Evolutionary conservation across 2,329 filamentous ascomycete genomes (phyloP).

Genomic region (Sodiomyces alkalinus): DNA sequence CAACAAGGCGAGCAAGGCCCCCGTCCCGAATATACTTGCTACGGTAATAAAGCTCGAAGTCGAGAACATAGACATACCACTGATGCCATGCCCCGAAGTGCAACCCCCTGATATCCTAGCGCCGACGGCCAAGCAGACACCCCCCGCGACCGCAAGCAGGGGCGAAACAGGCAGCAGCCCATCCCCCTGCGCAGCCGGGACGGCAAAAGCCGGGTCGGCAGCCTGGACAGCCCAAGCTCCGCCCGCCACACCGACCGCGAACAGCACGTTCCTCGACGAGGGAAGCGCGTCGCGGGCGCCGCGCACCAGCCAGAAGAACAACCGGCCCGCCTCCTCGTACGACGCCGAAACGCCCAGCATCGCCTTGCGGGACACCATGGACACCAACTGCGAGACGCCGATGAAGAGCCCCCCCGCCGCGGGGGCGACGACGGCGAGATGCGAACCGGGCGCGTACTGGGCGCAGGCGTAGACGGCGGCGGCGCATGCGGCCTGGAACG

Average conservation of each 20-base stretch:
- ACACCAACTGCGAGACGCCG: conserved; percentile 40
- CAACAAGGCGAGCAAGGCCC: conserved; percentile 14
- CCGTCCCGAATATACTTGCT: conserved; percentile 38
- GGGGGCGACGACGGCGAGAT: conserved; percentile 21
- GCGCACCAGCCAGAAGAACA: conserved; percentile 28
- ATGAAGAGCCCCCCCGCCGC: conserved; percentile 43
- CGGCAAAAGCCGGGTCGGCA: conserved; percentile 15
- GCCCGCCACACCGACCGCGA: conserved; percentile 33
- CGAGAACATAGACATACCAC: conserved; percentile 47
- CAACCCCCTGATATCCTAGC: conserved; percentile 50
- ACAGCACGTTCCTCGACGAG: conserved; percentile 29
- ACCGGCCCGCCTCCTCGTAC: conserved; percentile 44
- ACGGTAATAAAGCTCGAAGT: conserved; percentile 48
- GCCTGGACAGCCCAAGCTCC: conserved; percentile 27
- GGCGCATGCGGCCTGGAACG: conserved; percentile 26
- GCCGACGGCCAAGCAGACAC: conserved; percentile 42
- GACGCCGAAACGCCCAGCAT: conserved; percentile 46
- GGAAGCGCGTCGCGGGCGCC: conserved; percentile 14
- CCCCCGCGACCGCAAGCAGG: conserved; percentile 31
- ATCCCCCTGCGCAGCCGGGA: no score
- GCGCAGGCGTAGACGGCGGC: conserved; percentile 23
- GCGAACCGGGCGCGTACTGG: conserved; percentile 15
- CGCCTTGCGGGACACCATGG: conserved; percentile 33
- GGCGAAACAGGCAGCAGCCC: conserved; percentile 17
- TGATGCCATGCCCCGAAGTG: conserved; percentile 55